Conservation (phyloP, 495 filamentous ascomycete genomes). For the Barbatosphaeria neglecta region DNA sequence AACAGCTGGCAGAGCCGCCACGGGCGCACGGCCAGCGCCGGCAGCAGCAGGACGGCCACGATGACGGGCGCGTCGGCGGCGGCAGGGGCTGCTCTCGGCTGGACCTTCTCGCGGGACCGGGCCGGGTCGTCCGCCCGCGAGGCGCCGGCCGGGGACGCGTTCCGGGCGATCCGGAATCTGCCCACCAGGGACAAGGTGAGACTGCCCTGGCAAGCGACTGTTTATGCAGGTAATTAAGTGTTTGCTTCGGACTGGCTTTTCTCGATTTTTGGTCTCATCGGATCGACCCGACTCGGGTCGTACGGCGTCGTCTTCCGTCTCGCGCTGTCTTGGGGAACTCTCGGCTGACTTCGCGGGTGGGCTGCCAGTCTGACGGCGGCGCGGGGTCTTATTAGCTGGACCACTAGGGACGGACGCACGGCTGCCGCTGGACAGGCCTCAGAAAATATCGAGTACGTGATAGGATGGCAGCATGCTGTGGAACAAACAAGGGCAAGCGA, state of each 20-base stretch:
- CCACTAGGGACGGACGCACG: no score
- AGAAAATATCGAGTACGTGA: no score
- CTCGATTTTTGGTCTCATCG: background rate
- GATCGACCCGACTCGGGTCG: no score
- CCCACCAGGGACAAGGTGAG: conserved; percentile 17
- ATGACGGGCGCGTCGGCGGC: conserved; percentile 4
- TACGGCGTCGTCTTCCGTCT: no score
- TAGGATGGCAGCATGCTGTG: no score
- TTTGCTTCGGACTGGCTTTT: background rate
- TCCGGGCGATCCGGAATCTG: conserved; percentile 13
- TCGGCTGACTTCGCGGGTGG: no score
- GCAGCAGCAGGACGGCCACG: background rate
- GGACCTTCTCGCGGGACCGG: conserved; percentile 1
- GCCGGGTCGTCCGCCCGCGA: background rate
- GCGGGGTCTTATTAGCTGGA: no score
- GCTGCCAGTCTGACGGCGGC: no score
- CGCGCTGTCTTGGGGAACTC: no score
- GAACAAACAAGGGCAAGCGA: no score
- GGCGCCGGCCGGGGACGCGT: conserved; percentile 2
- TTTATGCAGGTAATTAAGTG: conserved; percentile 30
- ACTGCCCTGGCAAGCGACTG: conserved; percentile 26
- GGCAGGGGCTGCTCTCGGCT: background rate
- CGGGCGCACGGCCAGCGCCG: conserved; percentile 4
- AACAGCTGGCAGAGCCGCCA: conserved; percentile 5
- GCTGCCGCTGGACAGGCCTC: no score